phyloP scores from a whole-genome alignment of 345 rosid genomes.

The Zanthoxylum bungeanum region DNA sequence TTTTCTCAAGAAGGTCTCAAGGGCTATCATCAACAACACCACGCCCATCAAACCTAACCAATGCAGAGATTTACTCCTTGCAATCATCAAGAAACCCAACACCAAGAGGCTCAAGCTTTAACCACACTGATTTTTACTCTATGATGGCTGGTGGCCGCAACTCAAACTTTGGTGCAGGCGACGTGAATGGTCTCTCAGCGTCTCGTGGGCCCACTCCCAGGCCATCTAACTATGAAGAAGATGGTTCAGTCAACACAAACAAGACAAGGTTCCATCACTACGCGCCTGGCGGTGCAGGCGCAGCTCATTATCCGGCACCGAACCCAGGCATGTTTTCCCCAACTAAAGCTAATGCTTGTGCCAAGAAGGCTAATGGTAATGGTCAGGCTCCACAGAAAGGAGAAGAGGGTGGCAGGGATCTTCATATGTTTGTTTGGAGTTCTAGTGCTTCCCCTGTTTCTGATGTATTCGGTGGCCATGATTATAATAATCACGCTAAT shows the following conservation, averaged over 20 bases:
- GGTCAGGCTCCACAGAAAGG: constrained; percentile 36
- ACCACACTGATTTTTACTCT: constrained; percentile 62
- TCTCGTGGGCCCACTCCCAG: constrained; percentile 83
- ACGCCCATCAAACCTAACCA: constrained; percentile 70
- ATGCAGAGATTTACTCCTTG: constrained; percentile 63
- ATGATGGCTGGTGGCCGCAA: constrained; percentile 63
- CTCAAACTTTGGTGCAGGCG: constrained; percentile 76
- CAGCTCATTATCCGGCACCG: constrained; percentile 85
- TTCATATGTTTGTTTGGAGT: constrained; percentile 99
- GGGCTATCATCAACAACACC: constrained; percentile 58
- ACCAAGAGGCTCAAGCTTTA: constrained; percentile 70
- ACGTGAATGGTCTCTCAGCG: constrained; percentile 53
- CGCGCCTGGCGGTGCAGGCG: constrained; percentile 38
- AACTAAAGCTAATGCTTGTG: constrained; percentile 35
- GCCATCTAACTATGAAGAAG: constrained; percentile 86
- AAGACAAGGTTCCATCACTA: constrained; percentile 57
- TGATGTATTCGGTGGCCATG: constrained; percentile 73
- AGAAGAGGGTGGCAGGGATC: constrained; percentile 65
- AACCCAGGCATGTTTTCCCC: constrained; percentile 95
- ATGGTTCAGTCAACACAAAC: constrained; percentile 25
- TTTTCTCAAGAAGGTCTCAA: constrained; percentile 56
- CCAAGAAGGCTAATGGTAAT: constrained; percentile 38
- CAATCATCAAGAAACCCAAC: constrained; percentile 67
- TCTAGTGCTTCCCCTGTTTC: constrained; percentile 95
- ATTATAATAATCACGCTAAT: constrained; percentile 33